Percentiles rank a stretch among this genome's conserved stretches.
Conservation (phyloP, 805 yeast species). For the Lachancea fermentati region DNA sequence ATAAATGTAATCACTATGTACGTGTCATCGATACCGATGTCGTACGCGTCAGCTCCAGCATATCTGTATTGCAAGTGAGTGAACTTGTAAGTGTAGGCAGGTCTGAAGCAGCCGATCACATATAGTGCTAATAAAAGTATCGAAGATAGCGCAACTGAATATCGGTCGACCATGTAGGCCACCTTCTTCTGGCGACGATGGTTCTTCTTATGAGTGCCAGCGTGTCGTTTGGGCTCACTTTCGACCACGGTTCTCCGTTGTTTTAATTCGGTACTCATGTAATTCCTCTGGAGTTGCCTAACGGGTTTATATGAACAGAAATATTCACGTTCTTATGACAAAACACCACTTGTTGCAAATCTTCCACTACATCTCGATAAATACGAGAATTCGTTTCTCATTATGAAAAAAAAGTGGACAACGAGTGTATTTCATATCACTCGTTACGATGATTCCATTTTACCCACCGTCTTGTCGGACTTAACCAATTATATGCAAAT, state of each 20-base stretch:
- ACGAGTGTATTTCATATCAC: too few species aligned
- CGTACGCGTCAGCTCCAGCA: constrained; percentile 36
- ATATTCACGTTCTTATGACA: too few species aligned
- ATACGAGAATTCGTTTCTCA: too few species aligned
- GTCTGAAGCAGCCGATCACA: constrained; percentile 19
- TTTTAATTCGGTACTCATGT: background rate
- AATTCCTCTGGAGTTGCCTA: too few species aligned
- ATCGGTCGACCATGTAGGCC: constrained; percentile 18
- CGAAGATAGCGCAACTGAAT: constrained; percentile 28
- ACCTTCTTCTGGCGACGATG: constrained; percentile 5
- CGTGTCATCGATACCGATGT: constrained; percentile 50
- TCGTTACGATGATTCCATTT: too few species aligned
- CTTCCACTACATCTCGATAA: too few species aligned
- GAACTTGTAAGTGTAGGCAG: constrained; percentile 34
- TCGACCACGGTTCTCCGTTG: background rate
- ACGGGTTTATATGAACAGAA: too few species aligned
- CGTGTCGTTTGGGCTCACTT: background rate
- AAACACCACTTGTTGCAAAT: too few species aligned
- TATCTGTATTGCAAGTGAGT: constrained; percentile 37
- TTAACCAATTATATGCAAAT: too few species aligned
- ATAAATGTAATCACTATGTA: constrained; percentile 52
- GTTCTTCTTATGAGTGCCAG: too few species aligned
- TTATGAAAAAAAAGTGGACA: too few species aligned
- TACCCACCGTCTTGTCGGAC: too few species aligned
- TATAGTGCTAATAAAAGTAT: constrained; percentile 17